Percentiles rank a stretch among this genome's conserved stretches.
Evolutionary conservation across 768 basidiomycete species (phyloP).

Genomic region (Fomitopsis pulvina): DNA sequence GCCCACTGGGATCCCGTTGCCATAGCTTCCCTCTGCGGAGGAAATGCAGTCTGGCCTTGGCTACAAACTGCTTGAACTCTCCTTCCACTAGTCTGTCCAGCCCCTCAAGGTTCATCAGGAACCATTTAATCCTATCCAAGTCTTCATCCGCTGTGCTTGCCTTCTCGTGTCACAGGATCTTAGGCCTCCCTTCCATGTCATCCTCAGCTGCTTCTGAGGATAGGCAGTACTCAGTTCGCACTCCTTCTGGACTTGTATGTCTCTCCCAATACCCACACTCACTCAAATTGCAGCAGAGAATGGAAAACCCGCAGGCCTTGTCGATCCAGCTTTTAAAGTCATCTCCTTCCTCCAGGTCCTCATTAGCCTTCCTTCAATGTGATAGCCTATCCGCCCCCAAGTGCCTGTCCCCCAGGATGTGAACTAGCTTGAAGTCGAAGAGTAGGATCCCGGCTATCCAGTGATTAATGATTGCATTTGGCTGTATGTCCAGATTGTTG

Average conservation of each 20-base stretch:
- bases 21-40: too few relatives aligned
- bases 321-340: constrained; percentile 7
- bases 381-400: constrained; percentile 24
- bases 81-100: too few relatives aligned
- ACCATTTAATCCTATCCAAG: background rate
- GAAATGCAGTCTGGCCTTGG: too few relatives aligned
- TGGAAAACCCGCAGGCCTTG: background rate
- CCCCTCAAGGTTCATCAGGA: background rate
- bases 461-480: constrained; percentile 30
- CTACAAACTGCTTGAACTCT: constrained; percentile 11
- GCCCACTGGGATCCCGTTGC: too few relatives aligned
- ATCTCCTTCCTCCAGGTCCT: constrained; percentile 6
- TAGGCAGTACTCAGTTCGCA: background rate
- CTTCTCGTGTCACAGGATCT: too few relatives aligned
- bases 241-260: background rate
- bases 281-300: too few relatives aligned
- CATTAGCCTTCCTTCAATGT: constrained; percentile 3
- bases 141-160: too few relatives aligned
- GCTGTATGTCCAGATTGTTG: constrained; percentile 32
- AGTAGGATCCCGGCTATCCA: constrained; percentile 34
- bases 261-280: background rate
- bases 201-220: too few relatives aligned
- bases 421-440: constrained; percentile 28
- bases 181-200: too few relatives aligned
- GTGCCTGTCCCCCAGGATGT: constrained; percentile 23